These are phyloP conservation scores for Pleurostoma richardsiae DNA, from an alignment of 2,329 filamentous ascomycete genomes.

Conservation along the genomic window DNA sequence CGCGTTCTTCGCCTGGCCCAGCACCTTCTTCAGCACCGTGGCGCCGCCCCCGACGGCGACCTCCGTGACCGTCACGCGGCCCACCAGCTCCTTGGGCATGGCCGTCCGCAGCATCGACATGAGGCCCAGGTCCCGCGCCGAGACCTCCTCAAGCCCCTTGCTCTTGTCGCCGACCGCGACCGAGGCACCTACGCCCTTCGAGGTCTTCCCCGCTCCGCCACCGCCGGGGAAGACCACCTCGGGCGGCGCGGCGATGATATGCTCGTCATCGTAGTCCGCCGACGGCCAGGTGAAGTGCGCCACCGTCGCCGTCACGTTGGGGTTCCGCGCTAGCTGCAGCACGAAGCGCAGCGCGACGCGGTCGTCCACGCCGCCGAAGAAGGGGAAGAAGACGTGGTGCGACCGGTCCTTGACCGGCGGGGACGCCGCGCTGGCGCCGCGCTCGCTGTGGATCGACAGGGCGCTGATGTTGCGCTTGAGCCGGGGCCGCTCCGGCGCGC, in stretches of 20 bases:
- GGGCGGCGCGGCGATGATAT: conserved; percentile 11
- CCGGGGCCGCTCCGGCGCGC: conserved; percentile 24
- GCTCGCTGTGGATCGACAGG: conserved; percentile 52
- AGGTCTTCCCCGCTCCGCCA: conserved; percentile 4
- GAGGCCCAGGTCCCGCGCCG: conserved; percentile 26
- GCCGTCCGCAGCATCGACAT: conserved; percentile 26
- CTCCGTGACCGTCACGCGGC: conserved; percentile 42
- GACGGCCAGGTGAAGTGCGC: conserved; percentile 45
- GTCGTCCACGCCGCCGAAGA: conserved; percentile 81
- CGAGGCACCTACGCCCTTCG: too few species aligned
- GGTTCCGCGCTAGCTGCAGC: conserved; percentile 77
- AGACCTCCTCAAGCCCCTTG: conserved; percentile 19
- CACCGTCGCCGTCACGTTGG: conserved; percentile 73
- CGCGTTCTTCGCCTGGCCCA: conserved; percentile 51
- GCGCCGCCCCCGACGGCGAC: conserved; percentile 31
- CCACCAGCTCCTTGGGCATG: conserved; percentile 22
- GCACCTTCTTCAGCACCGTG: conserved; percentile 35
- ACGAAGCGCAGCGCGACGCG: conserved; percentile 73
- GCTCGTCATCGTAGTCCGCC: conserved; percentile 13
- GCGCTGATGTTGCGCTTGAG: conserved; percentile 47
- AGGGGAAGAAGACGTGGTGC: conserved; percentile 84
- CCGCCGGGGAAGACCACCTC: conserved; percentile 10
- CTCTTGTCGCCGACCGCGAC: conserved; percentile 11
- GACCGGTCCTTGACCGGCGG: conserved; percentile 60
- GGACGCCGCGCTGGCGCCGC: conserved; percentile 49